Evolutionary conservation across 768 basidiomycete species (phyloP), one percentile per base, ranked within the genome.

Genomic region (Chalciporus sphaerocephalus): DNA sequence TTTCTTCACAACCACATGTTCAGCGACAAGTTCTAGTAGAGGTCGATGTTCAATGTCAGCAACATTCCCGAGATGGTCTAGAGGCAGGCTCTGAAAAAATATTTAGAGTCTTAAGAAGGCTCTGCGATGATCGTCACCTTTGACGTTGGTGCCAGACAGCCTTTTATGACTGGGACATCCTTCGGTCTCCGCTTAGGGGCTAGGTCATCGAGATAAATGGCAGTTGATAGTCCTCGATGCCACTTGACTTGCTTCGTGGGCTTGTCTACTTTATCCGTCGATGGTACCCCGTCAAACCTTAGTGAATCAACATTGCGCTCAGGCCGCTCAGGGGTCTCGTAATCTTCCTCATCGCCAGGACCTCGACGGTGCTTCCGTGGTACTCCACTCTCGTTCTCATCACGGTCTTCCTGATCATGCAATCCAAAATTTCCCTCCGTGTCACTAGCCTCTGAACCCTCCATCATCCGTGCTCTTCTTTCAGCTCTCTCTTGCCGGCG

Each of bases 331-430:
- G 87, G 87, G 10, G 85, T 86, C 56, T 75, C 74, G 53, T 88
- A 89, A 48, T 88, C 87, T 54, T 84, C 88, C 21, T 89, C 87
- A 20, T 92, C 89, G 2, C 89, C 90, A 4, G 88, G 78, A 2
- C 82, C 89, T 55, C 81, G 69, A 42, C 61, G 66, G 66, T 89
- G 85, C 50, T 62, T 66, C 42, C 50, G 42, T 40, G 39, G 43
- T 48, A 50, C 35, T 50, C 66, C 51, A 21, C 50, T 52, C 39
- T 56, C 59, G 25, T 55, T 55, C 52, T 62, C 66, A 25, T 62
- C 68, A 27, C 48, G 50, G 17, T 48, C 55, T 17, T 11, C 34
- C 17, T 37, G 43, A 24, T 49, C 45, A 12, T 39, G 40, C 16
- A 33, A 46, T 47, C 52, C 52, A 24, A 25, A n/a, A 22, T 46